phyloP scores from a whole-genome alignment of 176 grass and related monocot genomes.

The Phragmites australis region DNA sequence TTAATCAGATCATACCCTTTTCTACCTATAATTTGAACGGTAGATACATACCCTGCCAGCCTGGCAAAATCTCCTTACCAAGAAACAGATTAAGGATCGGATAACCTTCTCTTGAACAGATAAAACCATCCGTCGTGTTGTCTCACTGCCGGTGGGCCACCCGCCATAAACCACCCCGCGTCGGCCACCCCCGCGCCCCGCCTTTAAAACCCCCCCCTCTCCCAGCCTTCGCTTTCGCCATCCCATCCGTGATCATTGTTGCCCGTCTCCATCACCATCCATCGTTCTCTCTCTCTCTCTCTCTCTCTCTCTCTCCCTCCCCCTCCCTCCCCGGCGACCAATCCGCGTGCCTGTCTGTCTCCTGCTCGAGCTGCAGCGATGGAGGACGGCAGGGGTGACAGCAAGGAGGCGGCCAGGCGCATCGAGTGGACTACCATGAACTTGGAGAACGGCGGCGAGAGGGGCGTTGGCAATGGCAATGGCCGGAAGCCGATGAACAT shows the following conservation, averaged over 20 bases:
- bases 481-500: not conserved
- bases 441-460: constrained; percentile 2
- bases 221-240: not conserved
- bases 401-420: constrained; percentile 20
- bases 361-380: not conserved
- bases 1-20: not conserved
- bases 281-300: not conserved
- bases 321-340: not conserved
- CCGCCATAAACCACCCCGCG: constrained; percentile 20
- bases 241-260: not conserved
- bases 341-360: not conserved
- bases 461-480: not conserved
- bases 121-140: not conserved
- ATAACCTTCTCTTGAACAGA: constrained; percentile 14
- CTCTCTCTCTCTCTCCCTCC: not conserved
- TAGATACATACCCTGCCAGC: not conserved
- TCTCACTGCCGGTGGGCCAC: constrained; percentile 41
- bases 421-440: not conserved
- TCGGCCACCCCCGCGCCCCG: not conserved
- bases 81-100: constrained; percentile 3
- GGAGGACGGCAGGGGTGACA: constrained; percentile 28
- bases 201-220: constrained; percentile 26
- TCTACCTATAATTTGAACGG: not conserved
- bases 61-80: not conserved
- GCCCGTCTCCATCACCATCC: not conserved